Base-by-base conservation (phyloP, 306 rosid genomes). In the Hylodesmum podocarpum region DNA sequence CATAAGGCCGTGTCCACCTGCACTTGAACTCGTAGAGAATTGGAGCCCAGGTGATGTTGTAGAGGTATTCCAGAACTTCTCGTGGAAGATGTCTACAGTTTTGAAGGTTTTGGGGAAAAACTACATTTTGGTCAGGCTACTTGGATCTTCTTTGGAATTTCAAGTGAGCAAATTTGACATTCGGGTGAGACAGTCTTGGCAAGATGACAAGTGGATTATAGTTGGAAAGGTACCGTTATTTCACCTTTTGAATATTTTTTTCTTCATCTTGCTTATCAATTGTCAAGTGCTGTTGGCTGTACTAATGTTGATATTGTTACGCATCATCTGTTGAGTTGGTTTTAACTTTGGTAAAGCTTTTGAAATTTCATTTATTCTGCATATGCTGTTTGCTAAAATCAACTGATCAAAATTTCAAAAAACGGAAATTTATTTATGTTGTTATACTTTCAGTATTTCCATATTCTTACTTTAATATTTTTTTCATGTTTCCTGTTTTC, bases 21-120 rank as follows among this genome's bases (percentile, higher is more conserved):
- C 79, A 27, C 78, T 78, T 74, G 90, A 82, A 54, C 80, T 84
- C 22, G 70, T 67, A 3, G 85, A 78, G 37, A 80, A 80, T 83
- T 96, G 92, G 97, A 84, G 72, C 62, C 79, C 89, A 1, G 97
- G 99, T 72, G 98, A 88, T 76, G 80, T 96, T 44, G 87, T 91
- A 10, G 99, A 96, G 91, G 90, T 89, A 47, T 87, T 90, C 51
- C 87, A 84, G 69, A 86, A 87, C 55, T 84, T 82, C 41, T 87
- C 94, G 2, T 96, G 99, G 99, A 91, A 84, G 84, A 86, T 96
- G 93, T 97, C 98, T 47, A 86, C 89, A 29, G 82, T 96, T 86
- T 84, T 86, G 65, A 83, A 89, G 87, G 90, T 85, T 87, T 82
- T 89, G 82, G 87, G 91, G 49, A 76, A 74, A 59, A 81, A 80